A percentile compares a stretch with the other conserved stretches of the same genome.
Evolutionary conservation across 331 rosid genomes (phyloP).

Genomic region (Spiraea crenata): DNA sequence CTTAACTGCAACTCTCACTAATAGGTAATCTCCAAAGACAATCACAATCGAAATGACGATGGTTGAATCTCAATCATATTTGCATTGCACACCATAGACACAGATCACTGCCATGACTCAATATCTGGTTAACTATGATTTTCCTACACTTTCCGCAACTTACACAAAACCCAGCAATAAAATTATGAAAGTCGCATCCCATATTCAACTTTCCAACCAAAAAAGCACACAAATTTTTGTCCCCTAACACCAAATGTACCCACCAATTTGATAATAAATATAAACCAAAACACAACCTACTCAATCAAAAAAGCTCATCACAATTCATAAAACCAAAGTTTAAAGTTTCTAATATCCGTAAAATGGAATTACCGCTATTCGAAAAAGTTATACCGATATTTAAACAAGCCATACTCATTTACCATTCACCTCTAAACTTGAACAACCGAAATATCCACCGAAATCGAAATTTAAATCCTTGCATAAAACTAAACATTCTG

Average conservation of each 20-base stretch:
- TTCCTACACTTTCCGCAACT: too few relatives aligned
- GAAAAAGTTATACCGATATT: too few relatives aligned
- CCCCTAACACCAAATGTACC: not conserved
- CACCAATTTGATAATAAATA: not conserved
- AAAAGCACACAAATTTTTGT: not conserved
- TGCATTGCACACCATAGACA: not conserved
- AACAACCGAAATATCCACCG: not conserved
- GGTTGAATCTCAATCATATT: not conserved
- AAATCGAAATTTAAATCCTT: not conserved
- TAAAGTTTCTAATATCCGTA: too few relatives aligned
- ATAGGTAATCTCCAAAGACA: not conserved
- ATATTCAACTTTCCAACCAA: not conserved
- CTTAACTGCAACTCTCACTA: not conserved
- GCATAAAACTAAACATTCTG: too few relatives aligned
- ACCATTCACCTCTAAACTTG: too few relatives aligned
- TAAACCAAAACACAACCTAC: too few relatives aligned
- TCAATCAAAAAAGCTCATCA: too few relatives aligned
- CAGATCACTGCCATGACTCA: not conserved
- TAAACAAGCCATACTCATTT: too few relatives aligned
- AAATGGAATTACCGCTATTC: too few relatives aligned
- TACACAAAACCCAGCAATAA: not conserved
- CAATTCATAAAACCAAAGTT: too few relatives aligned
- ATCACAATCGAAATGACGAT: not conserved
- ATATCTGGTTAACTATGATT: too few relatives aligned
- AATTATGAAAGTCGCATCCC: too few relatives aligned